A percentile compares a stretch with the other conserved stretches of the same genome.
phyloP scores from a whole-genome alignment of 2,329 filamentous ascomycete species.

The Byssoonygena ceratinophila region DNA sequence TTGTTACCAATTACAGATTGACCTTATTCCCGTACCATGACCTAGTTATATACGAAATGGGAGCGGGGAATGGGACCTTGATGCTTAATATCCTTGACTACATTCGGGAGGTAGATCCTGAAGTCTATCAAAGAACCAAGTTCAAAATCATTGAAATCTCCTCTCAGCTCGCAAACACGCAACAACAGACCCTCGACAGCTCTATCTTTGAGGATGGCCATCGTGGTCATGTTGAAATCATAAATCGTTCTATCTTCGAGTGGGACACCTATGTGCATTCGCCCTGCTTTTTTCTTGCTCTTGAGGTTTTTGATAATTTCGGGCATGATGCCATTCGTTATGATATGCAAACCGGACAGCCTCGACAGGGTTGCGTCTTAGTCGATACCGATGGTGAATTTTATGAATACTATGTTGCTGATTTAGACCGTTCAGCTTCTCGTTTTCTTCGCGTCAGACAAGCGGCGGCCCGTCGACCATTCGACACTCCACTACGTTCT shows the following conservation, averaged over 20 bases:
- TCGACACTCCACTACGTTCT: slow-evolving; percentile 37
- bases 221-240: slow-evolving; percentile 75
- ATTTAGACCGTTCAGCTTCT: slow-evolving; percentile 69
- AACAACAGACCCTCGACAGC: slow-evolving; percentile 58
- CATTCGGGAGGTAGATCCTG: slow-evolving; percentile 76
- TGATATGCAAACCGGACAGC: slow-evolving; percentile 65
- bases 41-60: slow-evolving; percentile 97
- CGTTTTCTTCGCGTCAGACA: slow-evolving; percentile 78
- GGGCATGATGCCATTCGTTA: slow-evolving; percentile 91
- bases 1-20: slow-evolving; percentile 91
- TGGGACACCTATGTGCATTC: slow-evolving; percentile 81
- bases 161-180: slow-evolving; percentile 63
- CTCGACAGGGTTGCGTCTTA: slow-evolving; percentile 79
- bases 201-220: slow-evolving; percentile 64
- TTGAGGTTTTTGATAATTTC: slow-evolving; percentile 99
- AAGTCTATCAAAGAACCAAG: slow-evolving; percentile 86
- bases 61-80: slow-evolving; percentile 88
- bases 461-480: slow-evolving; percentile 48
- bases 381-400: slow-evolving; percentile 80
- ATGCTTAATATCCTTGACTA: slow-evolving; percentile 98
- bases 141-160: slow-evolving; percentile 97
- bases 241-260: slow-evolving; percentile 90
- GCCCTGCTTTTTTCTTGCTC: slow-evolving; percentile 92
- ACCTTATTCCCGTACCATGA: slow-evolving; percentile 92
- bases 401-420: slow-evolving; percentile 79